Evolutionary conservation across 306 rosid species (phyloP), one percentile per base, ranked within the genome.

Genomic region (Cucurbita maxima): DNA sequence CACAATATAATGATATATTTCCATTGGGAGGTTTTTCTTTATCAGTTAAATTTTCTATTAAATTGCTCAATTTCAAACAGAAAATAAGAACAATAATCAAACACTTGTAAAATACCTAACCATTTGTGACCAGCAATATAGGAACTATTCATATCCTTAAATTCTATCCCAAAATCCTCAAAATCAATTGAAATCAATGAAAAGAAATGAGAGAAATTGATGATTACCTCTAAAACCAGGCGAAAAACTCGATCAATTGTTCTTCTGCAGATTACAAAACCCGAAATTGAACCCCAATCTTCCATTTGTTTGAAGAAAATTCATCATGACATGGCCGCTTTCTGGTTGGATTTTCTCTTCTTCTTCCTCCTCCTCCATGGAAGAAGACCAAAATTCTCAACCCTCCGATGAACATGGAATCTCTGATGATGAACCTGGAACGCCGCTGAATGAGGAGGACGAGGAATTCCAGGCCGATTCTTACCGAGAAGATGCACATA

Each of bases 331-430:
- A 37, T 75, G 78, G 78, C 78, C 78, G 3, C 71, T 75, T 37
- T 63, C 68, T 48, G 43, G 58, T 52, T 75, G 78, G 78, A 75
- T 75, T 61, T 50, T 75, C 10, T 75, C 78, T 36, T 75, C 78
- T n/a, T 60, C 70, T 15, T 75, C 78, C 0, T 58, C 70, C 36
- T 75, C 78, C 10, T 59, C 78, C n/a, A 30, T 57, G 45, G 71
- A 75, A 34, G 59, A 75, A 30, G 77, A 75, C 8, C 72, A 75
- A 10, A 54, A 61, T 59, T 25, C 38, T 1, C 56, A 58, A 19
- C 15, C 9, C 77, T 7, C 30, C 22, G 25, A 57, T n/a, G 66
- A 56, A 20, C 30, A 20, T 18, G 70, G 16, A 20, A 34, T 16
- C 77, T 7, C 30, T 14, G 43, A 43, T 14, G 43, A 43, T 10